Base-by-base conservation (phyloP, 495 filamentous ascomycete species). In the Apiosordaria backusii region DNA sequence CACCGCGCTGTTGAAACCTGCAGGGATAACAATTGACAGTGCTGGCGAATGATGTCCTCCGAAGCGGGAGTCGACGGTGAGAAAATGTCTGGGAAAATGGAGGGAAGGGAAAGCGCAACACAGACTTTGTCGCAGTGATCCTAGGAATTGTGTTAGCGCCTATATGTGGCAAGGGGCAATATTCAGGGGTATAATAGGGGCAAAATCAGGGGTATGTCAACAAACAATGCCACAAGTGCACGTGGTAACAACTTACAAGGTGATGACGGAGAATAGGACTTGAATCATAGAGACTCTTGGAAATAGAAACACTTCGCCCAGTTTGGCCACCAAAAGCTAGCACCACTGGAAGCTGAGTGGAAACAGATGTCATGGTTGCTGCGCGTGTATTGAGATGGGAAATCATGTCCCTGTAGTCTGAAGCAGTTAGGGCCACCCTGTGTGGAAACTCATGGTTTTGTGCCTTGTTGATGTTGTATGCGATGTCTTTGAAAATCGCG, bases 251-350 rank as follows among this genome's bases (percentile, higher is more conserved):
- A 53, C 50, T 18, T 53, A 53, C 50, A 18, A 53, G 50, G 19
- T 87, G 69, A 0, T 61, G 62, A 13, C 77, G 74, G 0, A 86
- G 62, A 0, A 80, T 4, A 0, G 61, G 58, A 1, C 70, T 52
- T 0, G 53, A 53, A 1, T 82, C 68, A 27, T 77, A 84, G 0
- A 83, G 5, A 3, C 61, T 7, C 18, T 64, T 66, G 60, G 76
- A 67, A 1, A 86, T 61, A 0, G 79, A 78, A 4, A 83, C 67
- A 21, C 54, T 78, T 1, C 57, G 75, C 0, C 76, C 77, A 0
- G 72, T 69, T 63, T 86, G 84, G 13, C 83, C 84, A 5, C 83
- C 81, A 54, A 87, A 85, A 53, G 76, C 79, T 0, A 86, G 68
- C 9, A 86, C 67, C 0, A 84, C 74, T 18, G 19, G 16, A 0